Conservation (phyloP, 225 moss, liverwort and hornwort genomes). For the Neckera pumila region DNA sequence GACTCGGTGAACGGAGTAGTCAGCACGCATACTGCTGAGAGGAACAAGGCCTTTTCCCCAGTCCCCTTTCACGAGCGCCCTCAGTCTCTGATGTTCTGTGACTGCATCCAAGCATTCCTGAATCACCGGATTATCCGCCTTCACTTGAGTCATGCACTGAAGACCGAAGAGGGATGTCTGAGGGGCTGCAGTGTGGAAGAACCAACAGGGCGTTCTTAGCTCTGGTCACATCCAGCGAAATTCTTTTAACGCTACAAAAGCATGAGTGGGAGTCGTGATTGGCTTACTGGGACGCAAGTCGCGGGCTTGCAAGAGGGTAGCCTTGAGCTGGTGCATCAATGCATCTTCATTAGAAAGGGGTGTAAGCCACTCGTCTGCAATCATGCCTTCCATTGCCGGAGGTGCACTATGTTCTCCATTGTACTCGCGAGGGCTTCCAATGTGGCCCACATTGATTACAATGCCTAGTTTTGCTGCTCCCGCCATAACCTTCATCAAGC, state of each 20-base stretch:
- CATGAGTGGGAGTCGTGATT: background rate
- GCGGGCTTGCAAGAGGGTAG: slow-evolving; percentile 62
- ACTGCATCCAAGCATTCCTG: slow-evolving; percentile 71
- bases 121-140: slow-evolving; percentile 36
- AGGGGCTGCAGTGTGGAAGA: slow-evolving; percentile 16
- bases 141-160: slow-evolving; percentile 25
- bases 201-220: background rate
- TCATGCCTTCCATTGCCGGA: slow-evolving; percentile 18
- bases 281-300: slow-evolving; percentile 42
- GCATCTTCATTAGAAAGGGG: slow-evolving; percentile 63
- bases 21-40: slow-evolving; percentile 10
- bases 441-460: slow-evolving; percentile 33
- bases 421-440: slow-evolving; percentile 38
- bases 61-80: slow-evolving; percentile 63
- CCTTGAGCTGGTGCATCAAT: slow-evolving; percentile 65
- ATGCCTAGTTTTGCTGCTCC: slow-evolving; percentile 60
- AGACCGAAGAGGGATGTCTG: slow-evolving; percentile 50
- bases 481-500: slow-evolving; percentile 38
- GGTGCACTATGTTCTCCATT: background rate
- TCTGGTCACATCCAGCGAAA: background rate
- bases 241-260: background rate
- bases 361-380: slow-evolving; percentile 49
- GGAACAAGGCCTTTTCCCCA: slow-evolving; percentile 18
- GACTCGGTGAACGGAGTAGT: slow-evolving; percentile 13
- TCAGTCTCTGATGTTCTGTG: slow-evolving; percentile 67